Conservation (phyloP, 164 flowering plant species). For the Santalum album region DNA sequence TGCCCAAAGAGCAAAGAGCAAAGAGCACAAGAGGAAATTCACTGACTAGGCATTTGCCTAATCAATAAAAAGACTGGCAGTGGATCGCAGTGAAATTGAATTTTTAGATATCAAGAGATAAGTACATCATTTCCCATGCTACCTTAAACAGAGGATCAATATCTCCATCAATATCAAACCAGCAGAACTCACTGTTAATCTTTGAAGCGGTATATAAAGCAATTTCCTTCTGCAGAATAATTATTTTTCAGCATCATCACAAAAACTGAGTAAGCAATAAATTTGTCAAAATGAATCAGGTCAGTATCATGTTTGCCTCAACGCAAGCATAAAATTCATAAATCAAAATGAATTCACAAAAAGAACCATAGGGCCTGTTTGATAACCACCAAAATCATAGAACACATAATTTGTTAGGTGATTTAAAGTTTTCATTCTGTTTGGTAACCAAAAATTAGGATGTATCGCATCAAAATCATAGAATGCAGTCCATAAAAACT, state of each 20-base stretch:
- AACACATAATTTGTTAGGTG: no score
- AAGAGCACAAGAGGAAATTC: no score
- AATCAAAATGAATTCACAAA: neutral
- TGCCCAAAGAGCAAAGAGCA: no score
- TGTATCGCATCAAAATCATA: no score
- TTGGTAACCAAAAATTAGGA: no score
- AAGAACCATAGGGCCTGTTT: no score
- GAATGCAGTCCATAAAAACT: no score
- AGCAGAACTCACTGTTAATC: slow-evolving; percentile 55
- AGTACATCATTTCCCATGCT: slow-evolving; percentile 1
- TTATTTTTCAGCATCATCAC: neutral
- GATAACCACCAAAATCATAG: no score
- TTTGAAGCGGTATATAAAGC: slow-evolving; percentile 89
- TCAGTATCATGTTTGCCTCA: no score
- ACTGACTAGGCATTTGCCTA: no score
- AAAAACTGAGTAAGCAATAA: neutral
- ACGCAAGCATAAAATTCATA: neutral
- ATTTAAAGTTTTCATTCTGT: no score
- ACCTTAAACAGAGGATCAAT: slow-evolving; percentile 95
- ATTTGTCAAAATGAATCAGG: neutral
- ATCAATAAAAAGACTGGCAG: no score
- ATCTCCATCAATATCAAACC: slow-evolving; percentile 94
- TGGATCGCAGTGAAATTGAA: neutral
- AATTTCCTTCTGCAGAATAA: slow-evolving; percentile 75
- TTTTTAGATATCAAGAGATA: neutral